Evolutionary conservation across 78 protist species (phyloP).

Genomic region (Dictyostelium citrinum): DNA sequence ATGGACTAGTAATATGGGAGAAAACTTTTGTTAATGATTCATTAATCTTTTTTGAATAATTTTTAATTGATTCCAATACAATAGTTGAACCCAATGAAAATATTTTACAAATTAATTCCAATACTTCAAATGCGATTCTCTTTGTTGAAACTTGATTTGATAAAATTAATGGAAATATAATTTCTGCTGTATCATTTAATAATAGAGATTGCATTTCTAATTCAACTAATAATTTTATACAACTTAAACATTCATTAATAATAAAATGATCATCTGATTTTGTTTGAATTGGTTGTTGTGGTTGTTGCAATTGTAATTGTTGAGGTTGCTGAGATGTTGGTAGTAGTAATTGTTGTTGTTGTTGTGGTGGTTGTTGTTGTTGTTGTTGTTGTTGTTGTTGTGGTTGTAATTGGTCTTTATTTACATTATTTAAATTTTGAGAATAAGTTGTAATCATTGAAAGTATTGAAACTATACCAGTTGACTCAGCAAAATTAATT

Average conservation of each 20-base stretch:
- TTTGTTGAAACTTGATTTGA: conserved; percentile 4
- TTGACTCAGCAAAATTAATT: conserved; percentile 57
- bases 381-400: background rate
- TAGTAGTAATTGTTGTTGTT: background rate
- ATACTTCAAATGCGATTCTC: conserved; percentile 50
- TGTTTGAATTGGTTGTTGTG: background rate
- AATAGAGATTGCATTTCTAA: conserved; percentile 56
- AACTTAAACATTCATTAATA: conserved; percentile 55
- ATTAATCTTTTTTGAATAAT: background rate
- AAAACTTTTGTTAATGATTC: background rate
- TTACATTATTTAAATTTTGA: conserved; percentile 7
- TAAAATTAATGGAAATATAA: conserved; percentile 21
- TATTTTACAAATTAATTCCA: conserved; percentile 33
- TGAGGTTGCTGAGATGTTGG: background rate
- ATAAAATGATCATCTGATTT: conserved; percentile 38
- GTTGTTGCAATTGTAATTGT: background rate
- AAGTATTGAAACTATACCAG: conserved; percentile 61
- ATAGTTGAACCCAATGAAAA: conserved; percentile 33
- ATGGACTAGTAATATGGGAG: background rate
- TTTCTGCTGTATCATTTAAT: conserved; percentile 40
- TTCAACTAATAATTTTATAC: conserved; percentile 60
- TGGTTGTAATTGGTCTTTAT: background rate
- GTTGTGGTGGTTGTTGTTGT: background rate
- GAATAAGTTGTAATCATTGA: conserved; percentile 37
- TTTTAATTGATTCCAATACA: conserved; percentile 16